Conservation (phyloP, 495 filamentous ascomycete genomes). For the Lasiosphaeriaceae sp. region DNA sequence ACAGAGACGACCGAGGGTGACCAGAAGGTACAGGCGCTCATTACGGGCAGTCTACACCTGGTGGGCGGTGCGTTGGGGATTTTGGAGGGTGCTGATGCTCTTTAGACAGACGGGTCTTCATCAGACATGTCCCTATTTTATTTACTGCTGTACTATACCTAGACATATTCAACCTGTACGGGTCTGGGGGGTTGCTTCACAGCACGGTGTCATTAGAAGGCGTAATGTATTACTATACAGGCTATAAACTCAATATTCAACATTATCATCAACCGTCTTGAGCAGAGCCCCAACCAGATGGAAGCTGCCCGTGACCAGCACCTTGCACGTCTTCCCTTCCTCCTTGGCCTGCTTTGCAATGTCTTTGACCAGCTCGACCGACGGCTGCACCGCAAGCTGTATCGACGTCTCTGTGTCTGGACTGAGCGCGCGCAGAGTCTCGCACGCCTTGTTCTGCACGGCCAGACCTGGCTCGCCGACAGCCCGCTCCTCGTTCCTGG, state of each 20-base stretch:
- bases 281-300: conserved; percentile 83
- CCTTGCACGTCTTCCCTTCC: conserved; percentile 14
- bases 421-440: conserved; percentile 18
- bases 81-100: conserved; percentile 40
- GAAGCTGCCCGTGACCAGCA: conserved; percentile 78
- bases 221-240: not conserved
- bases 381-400: conserved; percentile 23
- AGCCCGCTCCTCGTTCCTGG: conserved; percentile 36
- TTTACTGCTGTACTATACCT: not conserved
- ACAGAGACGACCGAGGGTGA: conserved; percentile 21
- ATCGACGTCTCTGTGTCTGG: conserved; percentile 18
- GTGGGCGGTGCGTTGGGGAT: conserved; percentile 56
- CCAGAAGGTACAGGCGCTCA: conserved; percentile 42
- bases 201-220: conserved; percentile 1
- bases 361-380: conserved; percentile 23
- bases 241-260: conserved; percentile 15
- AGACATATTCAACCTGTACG: too few species aligned
- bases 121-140: not conserved
- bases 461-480: conserved; percentile 28
- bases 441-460: conserved; percentile 29
- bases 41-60: conserved; percentile 62
- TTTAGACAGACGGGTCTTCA: conserved; percentile 4
- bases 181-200: conserved; percentile 10
- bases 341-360: conserved; percentile 13
- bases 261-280: conserved; percentile 60